A percentile compares a stretch with the other conserved stretches of the same genome.
Conservation (phyloP, 257 asterid species). For the Solanum bulbocastanum region DNA sequence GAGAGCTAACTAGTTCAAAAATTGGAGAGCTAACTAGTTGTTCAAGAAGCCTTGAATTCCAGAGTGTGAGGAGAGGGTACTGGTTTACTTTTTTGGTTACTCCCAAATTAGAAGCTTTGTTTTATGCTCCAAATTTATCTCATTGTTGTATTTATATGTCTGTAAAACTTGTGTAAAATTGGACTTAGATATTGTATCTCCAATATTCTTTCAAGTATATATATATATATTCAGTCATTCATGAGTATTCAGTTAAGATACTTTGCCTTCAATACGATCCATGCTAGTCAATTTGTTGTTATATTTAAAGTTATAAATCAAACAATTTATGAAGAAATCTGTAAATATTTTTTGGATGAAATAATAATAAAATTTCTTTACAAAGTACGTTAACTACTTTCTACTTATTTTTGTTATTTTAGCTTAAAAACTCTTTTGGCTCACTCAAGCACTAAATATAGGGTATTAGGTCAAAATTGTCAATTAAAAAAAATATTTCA, state of each 20-base stretch:
- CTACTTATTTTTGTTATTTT: too few species aligned
- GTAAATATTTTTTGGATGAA: not conserved
- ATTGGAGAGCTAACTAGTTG: not conserved
- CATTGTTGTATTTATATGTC: not conserved
- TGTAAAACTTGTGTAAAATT: not conserved
- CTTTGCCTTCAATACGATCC: not conserved
- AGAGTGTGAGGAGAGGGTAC: not conserved
- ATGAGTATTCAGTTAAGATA: not conserved
- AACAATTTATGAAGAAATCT: not conserved
- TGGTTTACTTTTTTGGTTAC: not conserved
- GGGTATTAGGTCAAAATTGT: not conserved
- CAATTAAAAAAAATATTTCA: not conserved
- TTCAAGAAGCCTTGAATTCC: slow-evolving; percentile 49
- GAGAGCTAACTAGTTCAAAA: not conserved
- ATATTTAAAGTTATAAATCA: not conserved
- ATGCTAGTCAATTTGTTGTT: not conserved
- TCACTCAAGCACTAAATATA: too few species aligned
- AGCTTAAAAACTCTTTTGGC: too few species aligned
- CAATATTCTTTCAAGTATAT: not conserved
- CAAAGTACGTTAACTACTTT: too few species aligned
- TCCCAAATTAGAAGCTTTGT: not conserved
- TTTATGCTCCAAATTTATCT: not conserved
- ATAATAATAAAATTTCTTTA: too few species aligned
- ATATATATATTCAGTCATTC: not conserved
- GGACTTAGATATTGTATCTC: not conserved